Percentiles rank a stretch among this genome's conserved stretches.
Conservation (phyloP, 345 rosid species). For the Streptanthus diversifolius region DNA sequence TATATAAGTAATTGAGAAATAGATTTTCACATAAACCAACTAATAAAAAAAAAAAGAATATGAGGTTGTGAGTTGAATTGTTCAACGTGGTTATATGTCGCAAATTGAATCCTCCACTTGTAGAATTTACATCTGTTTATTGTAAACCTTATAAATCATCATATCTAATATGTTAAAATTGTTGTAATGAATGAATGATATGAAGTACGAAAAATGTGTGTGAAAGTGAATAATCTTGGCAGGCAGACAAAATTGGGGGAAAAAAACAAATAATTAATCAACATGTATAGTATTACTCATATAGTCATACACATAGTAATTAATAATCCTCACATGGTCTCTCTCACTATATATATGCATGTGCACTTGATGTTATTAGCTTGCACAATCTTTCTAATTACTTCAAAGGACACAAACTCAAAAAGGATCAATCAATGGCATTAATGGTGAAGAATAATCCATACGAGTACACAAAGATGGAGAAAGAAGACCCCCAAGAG, state of each 20-base stretch:
- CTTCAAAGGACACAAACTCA: slow-evolving; percentile 20
- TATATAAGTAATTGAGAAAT: not conserved
- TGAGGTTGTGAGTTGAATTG: not conserved
- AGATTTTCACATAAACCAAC: not conserved
- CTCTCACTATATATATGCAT: slow-evolving; percentile 14
- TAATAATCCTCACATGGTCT: slow-evolving; percentile 29
- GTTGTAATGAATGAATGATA: not conserved
- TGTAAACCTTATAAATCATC: not conserved
- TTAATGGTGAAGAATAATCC: slow-evolving; percentile 26
- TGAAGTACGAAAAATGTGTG: not conserved
- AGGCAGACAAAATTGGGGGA: not conserved
- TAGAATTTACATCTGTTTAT: not conserved
- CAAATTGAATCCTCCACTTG: not conserved
- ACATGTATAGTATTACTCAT: slow-evolving; percentile 5
- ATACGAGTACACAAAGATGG: slow-evolving; percentile 55
- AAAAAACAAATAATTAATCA: not conserved
- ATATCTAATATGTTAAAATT: not conserved
- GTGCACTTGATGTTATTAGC: slow-evolving; percentile 16
- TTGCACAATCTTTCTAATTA: slow-evolving; percentile 8
- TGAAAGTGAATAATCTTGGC: not conserved
- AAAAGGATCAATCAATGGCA: slow-evolving; percentile 5
- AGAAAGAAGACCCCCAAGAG: slow-evolving; percentile 74
- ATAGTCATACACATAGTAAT: slow-evolving; percentile 6
- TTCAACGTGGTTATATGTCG: not conserved
- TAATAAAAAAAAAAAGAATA: not conserved